Conservation (phyloP, 208 protist species). For the Trypanosoma congolense region DNA sequence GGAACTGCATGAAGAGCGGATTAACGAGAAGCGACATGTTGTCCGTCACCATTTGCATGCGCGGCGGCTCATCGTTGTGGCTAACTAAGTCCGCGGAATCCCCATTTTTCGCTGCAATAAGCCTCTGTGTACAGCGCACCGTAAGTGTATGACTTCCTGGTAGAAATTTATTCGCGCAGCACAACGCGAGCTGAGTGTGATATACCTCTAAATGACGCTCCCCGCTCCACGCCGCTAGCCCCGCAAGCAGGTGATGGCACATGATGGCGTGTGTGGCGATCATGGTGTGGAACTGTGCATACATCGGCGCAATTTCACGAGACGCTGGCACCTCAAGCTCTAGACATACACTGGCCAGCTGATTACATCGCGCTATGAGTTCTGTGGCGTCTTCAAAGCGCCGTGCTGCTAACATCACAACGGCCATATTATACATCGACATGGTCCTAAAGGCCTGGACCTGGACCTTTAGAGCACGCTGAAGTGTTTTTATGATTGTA, state of each 20-base stretch:
- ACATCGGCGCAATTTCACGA: constrained; percentile 5
- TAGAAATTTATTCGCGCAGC: constrained; percentile 61
- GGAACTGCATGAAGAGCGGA: constrained; percentile 9
- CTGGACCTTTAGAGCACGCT: constrained; percentile 38
- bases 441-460: constrained; percentile 40
- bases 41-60: constrained; percentile 26
- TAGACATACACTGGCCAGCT: constrained; percentile 35
- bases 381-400: constrained; percentile 71
- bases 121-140: constrained; percentile 32
- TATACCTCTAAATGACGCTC: constrained; percentile 42
- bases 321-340: constrained; percentile 26
- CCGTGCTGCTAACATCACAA: constrained; percentile 33
- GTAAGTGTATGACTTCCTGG: constrained; percentile 16
- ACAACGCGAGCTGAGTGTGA: constrained; percentile 67
- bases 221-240: constrained; percentile 61
- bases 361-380: constrained; percentile 68
- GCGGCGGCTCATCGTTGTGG: constrained; percentile 18
- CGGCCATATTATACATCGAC: constrained; percentile 79
- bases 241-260: constrained; percentile 70
- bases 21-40: constrained; percentile 14
- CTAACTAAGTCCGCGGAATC: constrained; percentile 9
- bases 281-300: constrained; percentile 20
- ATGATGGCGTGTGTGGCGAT: constrained; percentile 59
- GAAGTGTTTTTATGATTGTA: constrained; percentile 33
- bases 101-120: constrained; percentile 29